Evolutionary conservation across 441 rosid genomes (phyloP).

Genomic region (Bocquillonia castaneifolia): DNA sequence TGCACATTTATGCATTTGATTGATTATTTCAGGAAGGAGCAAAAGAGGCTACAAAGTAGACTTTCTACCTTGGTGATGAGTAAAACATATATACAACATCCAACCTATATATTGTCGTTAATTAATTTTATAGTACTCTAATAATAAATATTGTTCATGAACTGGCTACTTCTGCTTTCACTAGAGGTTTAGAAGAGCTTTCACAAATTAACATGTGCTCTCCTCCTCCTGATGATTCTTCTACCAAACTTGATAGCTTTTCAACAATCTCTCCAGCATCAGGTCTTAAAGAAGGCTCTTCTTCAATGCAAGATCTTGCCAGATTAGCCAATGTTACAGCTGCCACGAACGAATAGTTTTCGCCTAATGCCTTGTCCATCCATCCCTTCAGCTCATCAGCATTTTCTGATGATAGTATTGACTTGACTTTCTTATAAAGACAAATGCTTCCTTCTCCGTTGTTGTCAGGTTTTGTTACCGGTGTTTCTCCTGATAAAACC

Average conservation of each 20-base stretch:
- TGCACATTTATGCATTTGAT: too few species aligned
- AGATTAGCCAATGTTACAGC: conserved; percentile 64
- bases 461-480: conserved; percentile 35
- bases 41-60: background rate
- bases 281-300: conserved; percentile 58
- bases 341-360: conserved; percentile 57
- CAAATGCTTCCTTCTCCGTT: conserved; percentile 36
- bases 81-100: background rate
- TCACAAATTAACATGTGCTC: conserved; percentile 45
- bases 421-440: conserved; percentile 46
- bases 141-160: conserved; percentile 14
- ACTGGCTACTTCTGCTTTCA: conserved; percentile 30
- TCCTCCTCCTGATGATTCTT: conserved; percentile 40
- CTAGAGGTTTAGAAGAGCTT: conserved; percentile 76
- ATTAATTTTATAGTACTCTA: too few species aligned
- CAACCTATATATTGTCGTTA: too few species aligned
- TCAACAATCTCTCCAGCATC: conserved; percentile 68
- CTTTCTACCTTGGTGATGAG: too few species aligned
- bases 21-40: background rate
- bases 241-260: conserved; percentile 56
- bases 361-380: conserved; percentile 75
- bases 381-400: conserved; percentile 53
- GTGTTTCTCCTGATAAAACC: conserved; percentile 60
- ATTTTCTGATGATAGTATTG: conserved; percentile 34
- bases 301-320: conserved; percentile 63